Evolutionary conservation across 306 rosid species (phyloP).

Genomic region (Rosa persica): DNA sequence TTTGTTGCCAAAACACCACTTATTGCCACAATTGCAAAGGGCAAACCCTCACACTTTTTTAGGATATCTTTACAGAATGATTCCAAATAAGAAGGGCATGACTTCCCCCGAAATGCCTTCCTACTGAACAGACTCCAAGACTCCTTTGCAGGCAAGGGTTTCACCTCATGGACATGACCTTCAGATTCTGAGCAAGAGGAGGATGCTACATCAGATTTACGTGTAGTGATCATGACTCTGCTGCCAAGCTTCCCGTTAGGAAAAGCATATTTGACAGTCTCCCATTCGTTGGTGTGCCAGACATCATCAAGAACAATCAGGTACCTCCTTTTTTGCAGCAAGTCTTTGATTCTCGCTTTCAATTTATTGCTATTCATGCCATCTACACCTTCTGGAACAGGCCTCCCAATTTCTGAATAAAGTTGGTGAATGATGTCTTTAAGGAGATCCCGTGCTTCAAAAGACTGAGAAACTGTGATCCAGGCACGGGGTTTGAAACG

Average conservation of each 20-base stretch:
- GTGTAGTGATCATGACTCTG: conserved; percentile 59
- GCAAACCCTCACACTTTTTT: conserved; percentile 64
- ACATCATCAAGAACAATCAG: conserved; percentile 60
- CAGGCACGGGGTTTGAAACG: conserved; percentile 55
- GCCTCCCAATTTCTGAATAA: conserved; percentile 11
- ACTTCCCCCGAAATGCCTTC: conserved; percentile 49
- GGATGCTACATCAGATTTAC: conserved; percentile 46
- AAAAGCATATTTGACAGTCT: conserved; percentile 52
- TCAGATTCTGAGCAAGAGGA: conserved; percentile 36
- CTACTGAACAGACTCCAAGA: conserved; percentile 54
- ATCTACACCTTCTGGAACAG: conserved; percentile 43
- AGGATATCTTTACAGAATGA: conserved; percentile 39
- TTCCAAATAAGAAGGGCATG: conserved; percentile 52
- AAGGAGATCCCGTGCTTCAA: conserved; percentile 40
- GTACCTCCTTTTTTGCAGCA: conserved; percentile 48
- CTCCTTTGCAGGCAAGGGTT: conserved; percentile 42
- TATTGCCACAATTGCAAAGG: conserved; percentile 71
- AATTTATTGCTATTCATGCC: conserved; percentile 36
- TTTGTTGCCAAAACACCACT: conserved; percentile 60
- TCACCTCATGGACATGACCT: conserved; percentile 42
- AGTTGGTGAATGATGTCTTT: conserved; percentile 41
- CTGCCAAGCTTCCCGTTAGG: conserved; percentile 49
- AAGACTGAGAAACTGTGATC: conserved; percentile 61
- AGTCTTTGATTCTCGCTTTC: conserved; percentile 37
- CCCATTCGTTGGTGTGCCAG: conserved; percentile 59